Percentiles rank a stretch among this genome's conserved stretches.
These are phyloP conservation scores for Plenodomus lindquistii DNA, from an alignment of 2,329 filamentous ascomycete species.

Conservation along the genomic window DNA sequence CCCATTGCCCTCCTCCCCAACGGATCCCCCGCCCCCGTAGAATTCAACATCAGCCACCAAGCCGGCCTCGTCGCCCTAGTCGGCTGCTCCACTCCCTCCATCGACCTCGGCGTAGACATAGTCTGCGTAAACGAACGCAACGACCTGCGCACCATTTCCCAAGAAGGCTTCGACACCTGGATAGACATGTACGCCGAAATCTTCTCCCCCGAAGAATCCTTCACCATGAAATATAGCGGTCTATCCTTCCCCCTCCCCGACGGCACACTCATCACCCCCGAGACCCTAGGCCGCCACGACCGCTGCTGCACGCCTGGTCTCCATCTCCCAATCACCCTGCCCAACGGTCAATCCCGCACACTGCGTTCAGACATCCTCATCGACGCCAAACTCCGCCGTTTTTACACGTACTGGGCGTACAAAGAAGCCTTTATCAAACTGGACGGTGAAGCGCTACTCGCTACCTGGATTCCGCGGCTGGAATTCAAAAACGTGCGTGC, in stretches of 20 bases:
- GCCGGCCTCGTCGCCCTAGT: conserved; percentile 72
- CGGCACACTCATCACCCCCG: conserved; percentile 46
- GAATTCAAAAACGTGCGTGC: conserved; percentile 69
- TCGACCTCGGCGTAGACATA: conserved; percentile 72
- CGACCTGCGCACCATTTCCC: conserved; percentile 62
- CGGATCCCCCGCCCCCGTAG: conserved; percentile 46
- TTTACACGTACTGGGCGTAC: conserved; percentile 79
- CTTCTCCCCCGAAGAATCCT: conserved; percentile 65
- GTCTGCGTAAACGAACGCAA: conserved; percentile 74
- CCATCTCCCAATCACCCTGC: conserved; percentile 44
- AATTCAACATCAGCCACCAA: conserved; percentile 82
- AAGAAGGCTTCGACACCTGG: conserved; percentile 67
- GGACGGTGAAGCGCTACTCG: conserved; percentile 76
- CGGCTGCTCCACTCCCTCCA: conserved; percentile 45
- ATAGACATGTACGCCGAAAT: conserved; percentile 75
- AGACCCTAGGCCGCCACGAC: conserved; percentile 50
- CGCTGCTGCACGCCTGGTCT: conserved; percentile 46
- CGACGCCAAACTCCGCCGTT: conserved; percentile 67
- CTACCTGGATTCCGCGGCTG: conserved; percentile 70
- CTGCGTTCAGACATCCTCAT: conserved; percentile 54
- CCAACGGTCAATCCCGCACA: conserved; percentile 37
- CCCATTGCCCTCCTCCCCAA: conserved; percentile 49
- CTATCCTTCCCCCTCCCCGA: conserved; percentile 51
- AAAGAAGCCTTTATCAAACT: conserved; percentile 84
- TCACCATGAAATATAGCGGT: conserved; percentile 62